Percentiles rank a stretch among this genome's conserved stretches.
These are phyloP conservation scores for Backusella westeae DNA, from an alignment of 192 early-diverging fungal genomes.

Conservation along the genomic window DNA sequence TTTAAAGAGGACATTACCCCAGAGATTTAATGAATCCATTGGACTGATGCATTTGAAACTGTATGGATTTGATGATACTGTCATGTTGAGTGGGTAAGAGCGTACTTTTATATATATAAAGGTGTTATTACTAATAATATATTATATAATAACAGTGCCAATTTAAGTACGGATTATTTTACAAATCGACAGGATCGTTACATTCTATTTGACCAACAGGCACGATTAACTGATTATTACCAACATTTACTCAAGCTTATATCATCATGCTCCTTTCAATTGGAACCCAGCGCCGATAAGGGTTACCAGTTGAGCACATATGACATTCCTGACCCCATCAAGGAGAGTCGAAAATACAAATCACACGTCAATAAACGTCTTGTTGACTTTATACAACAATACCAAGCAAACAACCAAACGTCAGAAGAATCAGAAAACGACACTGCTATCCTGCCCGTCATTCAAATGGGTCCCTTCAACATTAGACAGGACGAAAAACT, in stretches of 20 bases:
- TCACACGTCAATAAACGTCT: slow-evolving; percentile 47
- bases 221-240: slow-evolving; percentile 69
- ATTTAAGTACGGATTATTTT: slow-evolving; percentile 94
- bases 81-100: slow-evolving; percentile 76
- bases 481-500: slow-evolving; percentile 77
- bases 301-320: not conserved
- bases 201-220: slow-evolving; percentile 59
- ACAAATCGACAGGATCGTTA: slow-evolving; percentile 95
- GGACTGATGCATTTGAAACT: slow-evolving; percentile 95
- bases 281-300: not conserved
- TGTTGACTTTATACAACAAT: slow-evolving; percentile 44
- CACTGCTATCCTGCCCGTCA: slow-evolving; percentile 72
- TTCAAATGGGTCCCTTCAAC: slow-evolving; percentile 85
- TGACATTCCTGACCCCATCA: slow-evolving; percentile 55
- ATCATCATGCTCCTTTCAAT: slow-evolving; percentile 59
- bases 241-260: slow-evolving; percentile 62
- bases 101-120: no score
- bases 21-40: slow-evolving; percentile 89
- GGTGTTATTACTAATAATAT: not conserved
- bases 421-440: slow-evolving; percentile 39
- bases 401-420: slow-evolving; percentile 22
- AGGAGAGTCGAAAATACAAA: slow-evolving; percentile 55
- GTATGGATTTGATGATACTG: slow-evolving; percentile 84
- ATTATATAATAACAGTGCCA: slow-evolving; percentile 63
- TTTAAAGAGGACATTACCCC: slow-evolving; percentile 71